Base-by-base conservation (phyloP, 1,284 basidiomycete species). In the Naganishia liquefaciens region DNA sequence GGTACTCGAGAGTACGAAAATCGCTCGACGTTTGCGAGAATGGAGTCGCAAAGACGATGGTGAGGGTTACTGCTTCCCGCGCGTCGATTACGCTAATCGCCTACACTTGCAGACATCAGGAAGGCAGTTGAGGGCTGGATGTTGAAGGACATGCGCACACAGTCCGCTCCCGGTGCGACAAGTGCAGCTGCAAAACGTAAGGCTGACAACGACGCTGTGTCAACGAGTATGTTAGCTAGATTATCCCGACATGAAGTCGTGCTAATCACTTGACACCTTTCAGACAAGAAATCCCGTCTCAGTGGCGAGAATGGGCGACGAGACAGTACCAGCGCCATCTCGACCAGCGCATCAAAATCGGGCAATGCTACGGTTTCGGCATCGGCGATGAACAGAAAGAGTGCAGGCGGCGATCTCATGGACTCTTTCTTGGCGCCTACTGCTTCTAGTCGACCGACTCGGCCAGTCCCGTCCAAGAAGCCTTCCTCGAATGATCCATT, bases 31-130 rank as follows among this genome's bases (percentile, higher is more conserved):
- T 23, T 11, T 60, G 25, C 13, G 37, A 23, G 33, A 37, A 28
- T 60, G 57, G 57, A 13, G 9, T 25, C 57, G 57, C 19, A 23
- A 17, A 13, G 57, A 60, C 27, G 44, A 60, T 39, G 57, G 57
- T 60, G 47, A 49, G 57, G 40, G 7, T 23, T 3, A 11, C 21
- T 2, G 25, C 33, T 2, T 37, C 7, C 9, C n/a, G n/a, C 37
- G 40, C 4, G 17, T 23, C 5, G 11, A n/a, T 19, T n/a, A 50
- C 25, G 19, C 21, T 23, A 23, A 40, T 13, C 21, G 19, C 7
- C 7, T 53, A 13, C 19, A 21, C 7, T 27, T 40, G 6, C 15
- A 60, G 57, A 60, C 28, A 17, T 60, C 15, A 49, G 46, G 6
- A 49, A 47, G 19, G 37, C 47, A 11, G 33, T 37, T 2, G 23